Evolutionary conservation across 164 flowering plant genomes (phyloP), one percentile per base, ranked within the genome.

Genomic region (Brasenia schreberi): DNA sequence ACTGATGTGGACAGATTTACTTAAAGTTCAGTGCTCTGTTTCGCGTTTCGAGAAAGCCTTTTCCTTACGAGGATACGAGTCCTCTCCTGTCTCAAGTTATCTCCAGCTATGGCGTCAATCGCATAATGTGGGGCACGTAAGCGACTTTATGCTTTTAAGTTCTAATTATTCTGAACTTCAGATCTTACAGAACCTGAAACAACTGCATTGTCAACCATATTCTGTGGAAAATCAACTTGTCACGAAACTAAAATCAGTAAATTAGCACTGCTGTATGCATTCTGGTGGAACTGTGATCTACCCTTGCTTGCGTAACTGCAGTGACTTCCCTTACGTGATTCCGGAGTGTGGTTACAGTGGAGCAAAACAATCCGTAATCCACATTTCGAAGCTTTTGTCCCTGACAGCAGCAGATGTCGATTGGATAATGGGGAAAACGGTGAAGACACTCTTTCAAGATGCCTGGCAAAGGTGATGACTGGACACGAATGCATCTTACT

Each of bases 41-140:
- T 81, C 84, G 98, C 64, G 79, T 92, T 42, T 84, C 96, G 43
- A 82, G 96, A 73, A 73, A 68, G 70, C 68, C 85, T 65, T 82
- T 62, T 67, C 93, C 96, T 1, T 92, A 82, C 66, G 77, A 78
- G 68, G 98, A 92, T 75, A 71, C 85, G 59, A 65, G 80, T 18
- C 68, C 71, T 18, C 70, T 75, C 65, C 81, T 90, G 56, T 78
- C 90, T 61, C 79, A 85, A 71, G 73, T 88, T 59, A 80, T 90
- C 67, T 76, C 89, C 7, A 79, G 79, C 75, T 92, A 74, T 73
- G 98, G 98, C 52, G 87, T 93, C 42, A 75, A 84, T 44, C 91
- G 89, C 45, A 72, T 90, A 70, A 88, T 92, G 96, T 92, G 98
- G 96, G 96, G 96, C 77, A 88, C 93, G 96, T 87, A 79, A 72